Base-by-base conservation (phyloP, 2,329 filamentous ascomycete species). In the Hirsutella minnesotensis region DNA sequence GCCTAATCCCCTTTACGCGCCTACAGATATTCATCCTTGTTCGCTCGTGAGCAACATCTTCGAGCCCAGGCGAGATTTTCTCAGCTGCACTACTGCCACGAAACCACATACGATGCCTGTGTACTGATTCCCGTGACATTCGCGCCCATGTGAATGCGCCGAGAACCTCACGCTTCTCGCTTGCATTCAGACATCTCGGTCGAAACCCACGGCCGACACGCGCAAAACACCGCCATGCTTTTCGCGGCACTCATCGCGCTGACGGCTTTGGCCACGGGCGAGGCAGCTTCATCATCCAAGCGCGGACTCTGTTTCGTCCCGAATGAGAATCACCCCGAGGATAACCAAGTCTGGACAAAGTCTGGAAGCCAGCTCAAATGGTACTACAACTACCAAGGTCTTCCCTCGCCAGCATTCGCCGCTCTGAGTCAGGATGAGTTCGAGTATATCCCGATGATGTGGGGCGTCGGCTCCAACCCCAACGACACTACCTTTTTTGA, bases 361-460 rank as follows among this genome's bases (percentile, higher is more conserved):
- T 41, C 65, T 5, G 69, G 67, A 31, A 75, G 73, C 16, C 73
- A 78, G 35, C 62, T 90, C 43, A 82, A 78, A 3, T 92, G 86
- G 86, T 92, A 92, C 68, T 92, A 90, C 72, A 90, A 89, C 66
- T 92, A 89, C 61, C 61, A 64, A 21, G 55, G 68, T 18, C 56
- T 60, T 3, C 83, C 84, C 1, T 75, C 79, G 0, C 47, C 68
- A 0, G 64, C 64, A 35, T 81, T 72, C 55, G 49, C 59, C 34
- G 59, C 67, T 40, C 53, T 68, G 24, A 52, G 69, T 0, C 73
- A 80, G 51, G 63, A 67, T 13, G 60, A 69, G 13, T 76, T 90
- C 51, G 72, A 85, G 58, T 92, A 86, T 59, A 79, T 90, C 1
- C 85, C 86, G 40, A 87, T 88, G 84, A 73, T 88, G 46, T 90